Conservation (phyloP, 108 stramenopile genomes). For the Conticribra weissflogii region DNA sequence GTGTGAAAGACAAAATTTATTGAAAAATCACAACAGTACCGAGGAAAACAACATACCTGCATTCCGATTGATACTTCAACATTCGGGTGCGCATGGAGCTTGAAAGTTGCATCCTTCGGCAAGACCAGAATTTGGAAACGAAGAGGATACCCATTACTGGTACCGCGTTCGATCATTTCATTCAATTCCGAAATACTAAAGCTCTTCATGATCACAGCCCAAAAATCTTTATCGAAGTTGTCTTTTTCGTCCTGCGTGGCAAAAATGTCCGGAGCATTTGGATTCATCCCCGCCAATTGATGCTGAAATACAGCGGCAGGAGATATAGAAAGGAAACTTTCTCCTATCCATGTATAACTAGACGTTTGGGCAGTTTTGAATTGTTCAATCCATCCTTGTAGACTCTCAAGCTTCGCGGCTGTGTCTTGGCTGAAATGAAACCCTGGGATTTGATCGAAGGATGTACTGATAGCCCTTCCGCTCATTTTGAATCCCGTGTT, state of each 20-base stretch:
- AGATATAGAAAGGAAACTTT: constrained; percentile 11
- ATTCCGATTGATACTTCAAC: constrained; percentile 34
- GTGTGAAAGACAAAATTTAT: neutral
- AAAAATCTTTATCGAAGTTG: constrained; percentile 16
- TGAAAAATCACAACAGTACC: neutral
- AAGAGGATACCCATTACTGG: constrained; percentile 27
- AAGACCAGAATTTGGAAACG: constrained; percentile 21
- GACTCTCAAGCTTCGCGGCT: constrained; percentile 1
- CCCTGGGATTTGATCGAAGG: neutral
- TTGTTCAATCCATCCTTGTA: constrained; percentile 12
- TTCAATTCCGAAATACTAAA: constrained; percentile 3
- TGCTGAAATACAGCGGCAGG: constrained; percentile 15
- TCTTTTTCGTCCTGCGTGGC: constrained; percentile 8
- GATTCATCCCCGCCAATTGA: constrained; percentile 12
- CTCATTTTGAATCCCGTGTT: neutral
- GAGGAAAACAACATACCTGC: constrained; percentile 7
- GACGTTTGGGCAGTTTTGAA: neutral
- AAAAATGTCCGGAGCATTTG: constrained; percentile 19
- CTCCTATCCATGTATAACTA: constrained; percentile 7
- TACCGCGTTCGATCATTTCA: constrained; percentile 15
- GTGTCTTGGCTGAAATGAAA: constrained; percentile 2
- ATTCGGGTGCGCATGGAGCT: constrained; percentile 60
- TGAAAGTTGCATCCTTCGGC: constrained; percentile 20
- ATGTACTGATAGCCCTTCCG: neutral
- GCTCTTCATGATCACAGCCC: constrained; percentile 9